Evolutionary conservation across 768 basidiomycete genomes (phyloP).

Genomic region (Macrolepiota dolichaula): DNA sequence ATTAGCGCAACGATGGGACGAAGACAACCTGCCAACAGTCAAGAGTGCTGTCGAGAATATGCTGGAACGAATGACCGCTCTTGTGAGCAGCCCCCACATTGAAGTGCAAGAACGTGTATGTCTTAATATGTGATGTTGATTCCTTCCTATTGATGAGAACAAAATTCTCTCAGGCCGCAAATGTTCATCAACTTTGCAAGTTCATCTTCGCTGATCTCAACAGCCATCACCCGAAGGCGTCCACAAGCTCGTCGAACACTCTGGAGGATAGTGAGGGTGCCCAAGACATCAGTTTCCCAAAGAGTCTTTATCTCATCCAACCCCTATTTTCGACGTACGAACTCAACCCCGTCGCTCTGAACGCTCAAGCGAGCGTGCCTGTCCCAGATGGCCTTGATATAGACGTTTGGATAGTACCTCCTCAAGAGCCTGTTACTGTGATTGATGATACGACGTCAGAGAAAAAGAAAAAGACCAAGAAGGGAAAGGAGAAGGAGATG

Average conservation of each 20-base stretch:
- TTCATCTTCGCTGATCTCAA: slow-evolving; percentile 76
- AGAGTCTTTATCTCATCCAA: slow-evolving; percentile 81
- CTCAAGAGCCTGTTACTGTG: slow-evolving; percentile 29
- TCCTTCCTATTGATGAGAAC: not conserved
- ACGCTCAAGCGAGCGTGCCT: slow-evolving; percentile 79
- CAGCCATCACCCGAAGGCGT: slow-evolving; percentile 42
- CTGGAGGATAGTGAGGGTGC: slow-evolving; percentile 34
- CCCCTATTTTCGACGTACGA: slow-evolving; percentile 77
- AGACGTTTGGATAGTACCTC: slow-evolving; percentile 80
- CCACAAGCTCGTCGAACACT: slow-evolving; percentile 29
- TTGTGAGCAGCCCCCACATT: slow-evolving; percentile 62
- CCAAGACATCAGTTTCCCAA: slow-evolving; percentile 67
- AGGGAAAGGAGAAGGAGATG: slow-evolving; percentile 29
- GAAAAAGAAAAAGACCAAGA: slow-evolving; percentile 54
- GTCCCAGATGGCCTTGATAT: slow-evolving; percentile 85
- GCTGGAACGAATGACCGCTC: slow-evolving; percentile 52
- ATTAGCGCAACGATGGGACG: slow-evolving; percentile 73
- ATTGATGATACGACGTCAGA: slow-evolving; percentile 42
- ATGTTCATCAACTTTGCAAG: slow-evolving; percentile 67
- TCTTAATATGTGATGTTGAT: slow-evolving; percentile 12
- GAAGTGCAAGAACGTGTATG: slow-evolving; percentile 92
- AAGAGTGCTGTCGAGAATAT: slow-evolving; percentile 62
- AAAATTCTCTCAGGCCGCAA: slow-evolving; percentile 60
- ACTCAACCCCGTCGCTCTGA: slow-evolving; percentile 77
- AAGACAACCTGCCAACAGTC: slow-evolving; percentile 63